These are phyloP conservation scores for Podaxis sp. DNA, from an alignment of 768 basidiomycete genomes.

Conservation along the genomic window DNA sequence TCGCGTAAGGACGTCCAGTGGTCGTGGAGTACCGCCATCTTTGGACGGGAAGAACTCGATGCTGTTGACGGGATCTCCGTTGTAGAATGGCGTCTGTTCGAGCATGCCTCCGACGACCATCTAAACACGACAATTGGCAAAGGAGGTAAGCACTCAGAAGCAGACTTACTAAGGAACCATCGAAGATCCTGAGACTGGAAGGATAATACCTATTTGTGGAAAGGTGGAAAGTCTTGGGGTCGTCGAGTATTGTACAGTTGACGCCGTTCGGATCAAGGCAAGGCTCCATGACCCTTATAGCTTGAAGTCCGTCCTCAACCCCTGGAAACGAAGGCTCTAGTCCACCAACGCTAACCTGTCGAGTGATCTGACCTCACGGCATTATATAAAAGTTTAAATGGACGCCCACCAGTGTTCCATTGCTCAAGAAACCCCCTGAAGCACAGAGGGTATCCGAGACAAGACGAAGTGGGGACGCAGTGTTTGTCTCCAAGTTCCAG, in stretches of 20 bases:
- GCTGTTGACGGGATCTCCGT: conserved; percentile 51
- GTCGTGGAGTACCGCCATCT: conserved; percentile 32
- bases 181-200: conserved; percentile 31
- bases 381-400: conserved; percentile 1
- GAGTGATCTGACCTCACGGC: not conserved
- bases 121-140: conserved; percentile 1
- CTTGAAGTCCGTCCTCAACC: conserved; percentile 33
- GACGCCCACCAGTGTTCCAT: conserved; percentile 36
- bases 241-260: conserved; percentile 34
- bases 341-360: conserved; percentile 30
- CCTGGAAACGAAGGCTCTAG: conserved; percentile 25
- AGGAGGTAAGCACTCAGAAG: not conserved
- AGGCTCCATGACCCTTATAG: conserved; percentile 35
- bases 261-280: conserved; percentile 30
- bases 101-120: conserved; percentile 29
- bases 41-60: conserved; percentile 41
- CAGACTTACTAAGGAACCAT: conserved; percentile 33
- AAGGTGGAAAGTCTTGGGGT: conserved; percentile 31
- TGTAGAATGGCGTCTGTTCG: conserved; percentile 52
- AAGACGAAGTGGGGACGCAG: conserved; percentile 30
- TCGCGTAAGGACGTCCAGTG: conserved; percentile 25
- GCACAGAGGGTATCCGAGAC: conserved; percentile 40
- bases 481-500: conserved; percentile 40
- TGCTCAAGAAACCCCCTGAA: conserved; percentile 39
- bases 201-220: conserved; percentile 40